Evolutionary conservation across 2,329 filamentous ascomycete genomes (phyloP).

Genomic region (Fusarium protoensiforme): DNA sequence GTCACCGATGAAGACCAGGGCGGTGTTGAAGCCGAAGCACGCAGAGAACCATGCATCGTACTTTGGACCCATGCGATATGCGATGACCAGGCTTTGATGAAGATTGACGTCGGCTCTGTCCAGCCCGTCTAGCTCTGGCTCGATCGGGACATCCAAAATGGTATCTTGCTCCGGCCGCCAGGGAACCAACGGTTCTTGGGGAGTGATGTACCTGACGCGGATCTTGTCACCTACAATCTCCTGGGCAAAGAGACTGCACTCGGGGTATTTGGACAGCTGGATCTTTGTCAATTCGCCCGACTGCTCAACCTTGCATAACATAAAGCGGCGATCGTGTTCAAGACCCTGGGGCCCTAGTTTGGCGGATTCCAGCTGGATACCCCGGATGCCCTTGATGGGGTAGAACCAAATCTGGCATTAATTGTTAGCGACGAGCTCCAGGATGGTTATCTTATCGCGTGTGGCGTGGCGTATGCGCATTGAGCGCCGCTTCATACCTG

Average conservation of each 20-base stretch:
- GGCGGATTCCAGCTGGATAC: conserved; percentile 64
- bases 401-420: conserved; percentile 70
- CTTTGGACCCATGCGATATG: conserved; percentile 70
- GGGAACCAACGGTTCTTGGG: conserved; percentile 53
- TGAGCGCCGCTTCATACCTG: conserved; percentile 31
- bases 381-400: conserved; percentile 78
- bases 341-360: conserved; percentile 71
- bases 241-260: conserved; percentile 73
- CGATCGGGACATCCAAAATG: conserved; percentile 66
- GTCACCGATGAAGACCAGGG: conserved; percentile 73
- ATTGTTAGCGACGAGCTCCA: conserved; percentile 4
- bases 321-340: conserved; percentile 75
- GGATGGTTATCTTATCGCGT: not conserved
- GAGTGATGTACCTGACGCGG: conserved; percentile 56
- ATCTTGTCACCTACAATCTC: conserved; percentile 57
- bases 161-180: conserved; percentile 48
- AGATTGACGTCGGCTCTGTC: conserved; percentile 65
- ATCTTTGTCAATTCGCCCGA: conserved; percentile 63
- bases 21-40: conserved; percentile 70
- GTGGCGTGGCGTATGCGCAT: not conserved
- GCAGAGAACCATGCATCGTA: conserved; percentile 75
- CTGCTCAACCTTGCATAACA: conserved; percentile 68
- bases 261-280: conserved; percentile 66
- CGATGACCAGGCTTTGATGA: conserved; percentile 67
- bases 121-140: conserved; percentile 60